Evolutionary conservation across 805 yeast species (phyloP), one percentile per base, ranked within the genome.

Genomic region (Wickerhamiella nectarea): DNA sequence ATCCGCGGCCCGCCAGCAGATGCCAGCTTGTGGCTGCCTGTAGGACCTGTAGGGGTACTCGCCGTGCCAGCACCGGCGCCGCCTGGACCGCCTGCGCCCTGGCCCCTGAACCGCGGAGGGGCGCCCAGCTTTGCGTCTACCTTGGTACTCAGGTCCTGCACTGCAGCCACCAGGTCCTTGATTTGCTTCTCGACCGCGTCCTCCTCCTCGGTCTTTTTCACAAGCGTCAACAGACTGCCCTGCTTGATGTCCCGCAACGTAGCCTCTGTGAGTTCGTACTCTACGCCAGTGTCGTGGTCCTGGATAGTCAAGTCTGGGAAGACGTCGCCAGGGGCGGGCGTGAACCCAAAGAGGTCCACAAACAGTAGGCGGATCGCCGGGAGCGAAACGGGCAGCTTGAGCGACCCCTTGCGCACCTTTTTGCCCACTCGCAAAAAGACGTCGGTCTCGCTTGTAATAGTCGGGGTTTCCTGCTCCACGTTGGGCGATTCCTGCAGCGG

Each of bases 271-370:
- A 89, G 61, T 57, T 89, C 95, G 56, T 82, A 91, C 1, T 79
- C 69, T 1, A 86, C 69, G 0, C 72, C 72, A 25, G 71, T 66
- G 2, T 62, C 58, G 0, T 72, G 69, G 47, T 83, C 93, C 48
- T 71, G 76, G 5, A 86, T 68, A 52, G 81, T 80, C 21, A 91
- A 72, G 10, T 78, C 81, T 0, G 97, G 96, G 51, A 85, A 84
- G 1, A 73, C 61, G 10, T 75, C 71, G 17, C 48, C 54, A 0
- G 74, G 60, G 0, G 80, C 79, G 0, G 94, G 91, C 0, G 89
- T 72, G 57, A 80, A 85, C 2, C 89, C 84, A 63, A 86, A 87
- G 52, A 76, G 82, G 54, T 89, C 95, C 5, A 87, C 82, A 56
- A 89, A 89, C 19, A 82, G 63, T 1, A 85, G 67, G 36, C 91